A percentile compares a stretch with the other conserved stretches of the same genome.
phyloP scores from a whole-genome alignment of 2,329 filamentous ascomycete species.

The Lecanicillium sp. region DNA sequence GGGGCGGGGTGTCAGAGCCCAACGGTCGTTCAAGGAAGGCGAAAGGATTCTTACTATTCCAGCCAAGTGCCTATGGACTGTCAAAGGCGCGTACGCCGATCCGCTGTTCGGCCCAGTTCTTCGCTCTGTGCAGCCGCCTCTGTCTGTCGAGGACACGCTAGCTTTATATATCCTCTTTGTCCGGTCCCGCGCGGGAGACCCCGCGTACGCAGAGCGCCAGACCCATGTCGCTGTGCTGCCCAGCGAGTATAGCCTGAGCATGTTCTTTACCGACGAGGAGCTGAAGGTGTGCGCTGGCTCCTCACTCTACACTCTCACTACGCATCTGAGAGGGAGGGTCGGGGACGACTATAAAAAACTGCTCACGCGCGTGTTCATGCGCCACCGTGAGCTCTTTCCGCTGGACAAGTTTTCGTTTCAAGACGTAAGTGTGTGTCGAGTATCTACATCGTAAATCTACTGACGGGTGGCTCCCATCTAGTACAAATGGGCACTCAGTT shows the following conservation, averaged over 20 bases:
- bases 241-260: slow-evolving; percentile 27
- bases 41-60: slow-evolving; percentile 30
- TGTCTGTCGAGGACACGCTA: slow-evolving; percentile 29
- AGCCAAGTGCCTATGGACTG: slow-evolving; percentile 25
- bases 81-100: slow-evolving; percentile 27
- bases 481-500: slow-evolving; percentile 31
- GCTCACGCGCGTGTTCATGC: slow-evolving; percentile 23
- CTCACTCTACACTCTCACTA: slow-evolving; percentile 28
- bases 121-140: slow-evolving; percentile 24
- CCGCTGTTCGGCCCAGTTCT: slow-evolving; percentile 26
- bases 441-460: too few species aligned
- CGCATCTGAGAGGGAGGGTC: slow-evolving; percentile 24
- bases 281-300: slow-evolving; percentile 27
- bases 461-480: too few species aligned
- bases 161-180: slow-evolving; percentile 29
- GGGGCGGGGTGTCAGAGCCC: slow-evolving; percentile 26
- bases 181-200: slow-evolving; percentile 23
- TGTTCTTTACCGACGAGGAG: slow-evolving; percentile 29
- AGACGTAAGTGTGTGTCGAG: slow-evolving; percentile 22
- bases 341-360: slow-evolving; percentile 26
- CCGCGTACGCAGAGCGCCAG: slow-evolving; percentile 23
- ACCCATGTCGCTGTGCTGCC: slow-evolving; percentile 26
- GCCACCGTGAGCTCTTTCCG: slow-evolving; percentile 28
- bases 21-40: slow-evolving; percentile 26
- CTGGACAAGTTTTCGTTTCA: slow-evolving; percentile 27